A percentile compares a stretch with the other conserved stretches of the same genome.
Conservation (phyloP, 805 yeast species). For the Teunomyces gatunensis region DNA sequence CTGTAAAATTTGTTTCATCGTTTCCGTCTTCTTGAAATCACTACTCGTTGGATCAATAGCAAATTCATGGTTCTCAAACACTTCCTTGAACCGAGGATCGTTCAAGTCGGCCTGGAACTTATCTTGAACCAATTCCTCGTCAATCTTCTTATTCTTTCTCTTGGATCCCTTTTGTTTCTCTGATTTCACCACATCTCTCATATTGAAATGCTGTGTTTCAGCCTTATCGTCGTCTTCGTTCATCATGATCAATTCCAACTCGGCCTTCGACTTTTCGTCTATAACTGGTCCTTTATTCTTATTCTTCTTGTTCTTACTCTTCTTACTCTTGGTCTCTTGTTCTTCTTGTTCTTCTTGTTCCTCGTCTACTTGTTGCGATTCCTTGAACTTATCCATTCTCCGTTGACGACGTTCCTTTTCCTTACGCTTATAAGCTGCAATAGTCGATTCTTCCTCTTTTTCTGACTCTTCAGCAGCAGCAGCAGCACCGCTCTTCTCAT, state of each 20-base stretch:
- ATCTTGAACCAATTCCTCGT: conserved; percentile 46
- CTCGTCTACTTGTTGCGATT: conserved; percentile 43
- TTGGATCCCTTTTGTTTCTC: conserved; percentile 62
- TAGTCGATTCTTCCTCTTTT: conserved; percentile 49
- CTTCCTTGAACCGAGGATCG: conserved; percentile 83
- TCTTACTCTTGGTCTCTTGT: conserved; percentile 27
- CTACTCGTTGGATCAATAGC: conserved; percentile 93
- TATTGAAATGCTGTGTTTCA: conserved; percentile 63
- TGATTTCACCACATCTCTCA: conserved; percentile 73
- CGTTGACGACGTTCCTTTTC: conserved; percentile 90
- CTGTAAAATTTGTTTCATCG: conserved; percentile 78
- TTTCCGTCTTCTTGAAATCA: conserved; percentile 83
- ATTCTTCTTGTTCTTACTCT: conserved; percentile 22
- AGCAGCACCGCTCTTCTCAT: conserved; percentile 27
- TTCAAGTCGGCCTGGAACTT: conserved; percentile 65
- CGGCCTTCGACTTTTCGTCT: conserved; percentile 47
- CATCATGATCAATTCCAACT: conserved; percentile 72
- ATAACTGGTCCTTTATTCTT: neutral
- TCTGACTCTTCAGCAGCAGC: conserved; percentile 22
- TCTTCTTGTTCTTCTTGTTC: conserved; percentile 55
- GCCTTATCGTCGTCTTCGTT: conserved; percentile 44
- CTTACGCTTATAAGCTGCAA: conserved; percentile 77
- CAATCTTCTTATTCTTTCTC: conserved; percentile 48
- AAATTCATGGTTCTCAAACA: conserved; percentile 81
- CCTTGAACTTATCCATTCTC: conserved; percentile 75